Conservation (phyloP, 2,329 filamentous ascomycete genomes). For the Apiospora pterosperma region DNA sequence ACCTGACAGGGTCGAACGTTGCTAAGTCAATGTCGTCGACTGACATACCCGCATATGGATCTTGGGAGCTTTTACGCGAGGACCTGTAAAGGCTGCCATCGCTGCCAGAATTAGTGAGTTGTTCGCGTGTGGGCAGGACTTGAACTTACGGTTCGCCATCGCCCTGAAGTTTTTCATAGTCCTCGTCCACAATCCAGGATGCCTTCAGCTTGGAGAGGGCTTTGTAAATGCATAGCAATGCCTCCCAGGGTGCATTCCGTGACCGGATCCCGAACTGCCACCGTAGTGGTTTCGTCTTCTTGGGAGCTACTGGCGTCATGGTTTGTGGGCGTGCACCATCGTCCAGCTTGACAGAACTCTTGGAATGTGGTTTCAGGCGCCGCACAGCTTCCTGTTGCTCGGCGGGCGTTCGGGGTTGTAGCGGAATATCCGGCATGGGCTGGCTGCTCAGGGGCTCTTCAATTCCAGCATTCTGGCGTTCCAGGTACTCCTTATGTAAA, state of each 20-base stretch:
- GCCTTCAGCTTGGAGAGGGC: constrained; percentile 84
- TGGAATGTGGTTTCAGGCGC: constrained; percentile 80
- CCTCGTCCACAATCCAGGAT: constrained; percentile 73
- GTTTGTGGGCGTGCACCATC: constrained; percentile 58
- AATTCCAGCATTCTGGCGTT: constrained; percentile 57
- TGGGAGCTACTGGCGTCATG: constrained; percentile 60
- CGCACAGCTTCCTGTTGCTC: constrained; percentile 80
- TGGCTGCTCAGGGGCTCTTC: constrained; percentile 42
- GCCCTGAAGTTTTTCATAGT: constrained; percentile 47
- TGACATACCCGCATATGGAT: constrained; percentile 25
- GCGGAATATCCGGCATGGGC: constrained; percentile 45
- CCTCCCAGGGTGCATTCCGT: constrained; percentile 89
- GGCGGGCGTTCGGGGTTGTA: constrained; percentile 56
- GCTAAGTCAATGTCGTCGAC: constrained; percentile 28
- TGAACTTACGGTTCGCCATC: constrained; percentile 37
- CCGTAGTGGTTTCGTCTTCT: constrained; percentile 76
- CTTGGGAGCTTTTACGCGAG: constrained; percentile 13
- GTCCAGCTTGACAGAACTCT: constrained; percentile 66
- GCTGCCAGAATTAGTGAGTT: not conserved
- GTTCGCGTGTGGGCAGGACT: constrained; percentile 6
- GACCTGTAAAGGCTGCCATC: constrained; percentile 15
- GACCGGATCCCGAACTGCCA: constrained; percentile 99
- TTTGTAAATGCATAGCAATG: constrained; percentile 92
- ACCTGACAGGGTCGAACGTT: constrained; percentile 49
- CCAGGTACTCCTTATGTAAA: constrained; percentile 89